Evolutionary conservation across 441 rosid species (phyloP), one percentile per base, ranked within the genome.

Genomic region (Melastoma candidum): DNA sequence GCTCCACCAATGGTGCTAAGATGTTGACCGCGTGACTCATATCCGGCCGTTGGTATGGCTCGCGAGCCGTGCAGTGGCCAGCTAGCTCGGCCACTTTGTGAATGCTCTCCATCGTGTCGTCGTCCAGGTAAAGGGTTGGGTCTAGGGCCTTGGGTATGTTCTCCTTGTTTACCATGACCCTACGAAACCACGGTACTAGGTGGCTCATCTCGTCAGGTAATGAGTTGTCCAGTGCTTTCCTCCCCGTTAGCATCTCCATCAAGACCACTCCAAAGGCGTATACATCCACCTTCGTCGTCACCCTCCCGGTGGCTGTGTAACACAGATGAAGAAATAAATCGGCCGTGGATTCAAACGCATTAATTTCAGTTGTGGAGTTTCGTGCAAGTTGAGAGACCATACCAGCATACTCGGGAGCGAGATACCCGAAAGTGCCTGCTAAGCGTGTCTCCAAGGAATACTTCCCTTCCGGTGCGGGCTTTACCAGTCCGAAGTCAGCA

Each of bases 401-500:
- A 17, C 22, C 22, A 17, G 22, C 22, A 17, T 17, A 17, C 22
- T 17, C 22, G 22, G 22, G 22, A 17, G 22, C 22, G 22, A 17
- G 22, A 17, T 17, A 17, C 22, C 22, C 22, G 1, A 17, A 17
- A 4, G 95, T 90, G 61, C 98, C 98, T 3, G 95, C 96, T 66
- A 90, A 67, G 62, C 83, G 72, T 14, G 97, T 85, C 65, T 87
- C 90, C 7, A 85, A 68, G 3, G 97, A 87, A 72, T 81, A 74
- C 44, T 84, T 83, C 41, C 90, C 95, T 44, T 87, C 97, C 0
- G 95, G 95, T 26, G 97, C 95, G 45, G 78, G 78, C 72, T 83
- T 85, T 41, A 90, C 96, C 73, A 90, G 72, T 5, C 97, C 97
- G 48, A 90, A 90, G 66, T 90, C 97, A 8, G 96, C 82, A 50